Percentiles rank a stretch among this genome's conserved stretches.
Evolutionary conservation across 2,329 filamentous ascomycete species (phyloP).

Genomic region (Colletotrichum cuscutae): DNA sequence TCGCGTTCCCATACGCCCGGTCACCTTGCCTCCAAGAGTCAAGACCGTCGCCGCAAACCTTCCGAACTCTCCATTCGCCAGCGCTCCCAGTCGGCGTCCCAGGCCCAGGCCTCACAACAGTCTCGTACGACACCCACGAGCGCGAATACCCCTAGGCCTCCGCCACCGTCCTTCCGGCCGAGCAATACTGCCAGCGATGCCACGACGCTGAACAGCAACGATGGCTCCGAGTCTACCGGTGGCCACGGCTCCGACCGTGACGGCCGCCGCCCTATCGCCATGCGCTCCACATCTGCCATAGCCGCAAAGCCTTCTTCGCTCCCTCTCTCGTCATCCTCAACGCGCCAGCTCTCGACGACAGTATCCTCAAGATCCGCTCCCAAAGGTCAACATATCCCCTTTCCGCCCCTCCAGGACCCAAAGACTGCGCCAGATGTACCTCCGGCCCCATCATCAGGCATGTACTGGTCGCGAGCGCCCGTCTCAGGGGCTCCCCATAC

Average conservation of each 20-base stretch:
- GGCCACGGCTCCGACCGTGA: constrained; percentile 40
- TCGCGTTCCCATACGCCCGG: constrained; percentile 71
- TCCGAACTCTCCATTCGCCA: constrained; percentile 65
- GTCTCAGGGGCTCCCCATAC: constrained; percentile 72
- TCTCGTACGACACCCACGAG: constrained; percentile 35
- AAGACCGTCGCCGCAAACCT: constrained; percentile 59
- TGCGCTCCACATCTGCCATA: constrained; percentile 66
- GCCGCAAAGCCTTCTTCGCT: constrained; percentile 42
- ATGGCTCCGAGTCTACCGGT: constrained; percentile 40
- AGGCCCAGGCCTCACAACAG: constrained; percentile 41
- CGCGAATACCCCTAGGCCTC: constrained; percentile 31
- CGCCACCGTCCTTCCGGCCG: constrained; percentile 33
- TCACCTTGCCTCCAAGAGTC: constrained; percentile 68
- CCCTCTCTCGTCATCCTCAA: constrained; percentile 24
- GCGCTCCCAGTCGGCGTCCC: constrained; percentile 62
- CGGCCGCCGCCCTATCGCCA: constrained; percentile 53
- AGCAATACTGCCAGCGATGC: constrained; percentile 37
- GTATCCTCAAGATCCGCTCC: constrained; percentile 39
- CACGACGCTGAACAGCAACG: constrained; percentile 24
- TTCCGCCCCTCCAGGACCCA: constrained; percentile 67
- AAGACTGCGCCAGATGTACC: constrained; percentile 68
- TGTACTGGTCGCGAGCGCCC: constrained; percentile 77
- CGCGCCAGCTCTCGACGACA: constrained; percentile 17
- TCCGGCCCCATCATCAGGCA: constrained; percentile 73
- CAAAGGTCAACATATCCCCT: constrained; percentile 57